Evolutionary conservation across 2,329 filamentous ascomycete genomes (phyloP).

Genomic region (Coniochaeta sp.): DNA sequence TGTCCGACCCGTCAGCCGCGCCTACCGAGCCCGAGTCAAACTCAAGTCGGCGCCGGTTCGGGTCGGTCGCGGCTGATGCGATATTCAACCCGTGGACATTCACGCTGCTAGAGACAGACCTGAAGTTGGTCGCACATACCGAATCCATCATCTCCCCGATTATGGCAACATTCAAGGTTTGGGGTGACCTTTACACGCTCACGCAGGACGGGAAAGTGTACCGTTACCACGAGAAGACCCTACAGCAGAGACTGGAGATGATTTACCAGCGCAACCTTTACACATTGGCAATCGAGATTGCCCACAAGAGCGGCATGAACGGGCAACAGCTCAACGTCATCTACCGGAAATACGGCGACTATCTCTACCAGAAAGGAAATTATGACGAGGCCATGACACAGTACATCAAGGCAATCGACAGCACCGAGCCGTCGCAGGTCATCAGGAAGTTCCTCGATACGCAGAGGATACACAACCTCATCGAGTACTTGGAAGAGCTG

Average conservation of each 20-base stretch:
- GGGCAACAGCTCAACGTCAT: slow-evolving; percentile 80
- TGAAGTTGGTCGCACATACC: slow-evolving; percentile 84
- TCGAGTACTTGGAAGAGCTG: slow-evolving; percentile 92
- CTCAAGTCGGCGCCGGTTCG: slow-evolving; percentile 63
- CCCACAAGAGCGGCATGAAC: slow-evolving; percentile 81
- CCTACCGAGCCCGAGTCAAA: slow-evolving; percentile 48
- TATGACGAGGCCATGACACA: slow-evolving; percentile 99
- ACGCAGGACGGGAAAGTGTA: slow-evolving; percentile 85
- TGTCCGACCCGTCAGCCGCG: slow-evolving; percentile 62
- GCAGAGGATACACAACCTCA: slow-evolving; percentile 93
- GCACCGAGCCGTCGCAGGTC: slow-evolving; percentile 91
- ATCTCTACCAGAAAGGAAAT: slow-evolving; percentile 88
- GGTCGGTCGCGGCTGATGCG: slow-evolving; percentile 63
- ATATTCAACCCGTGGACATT: slow-evolving; percentile 85
- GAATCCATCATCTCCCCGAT: slow-evolving; percentile 78
- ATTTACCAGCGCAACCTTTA: slow-evolving; percentile 92
- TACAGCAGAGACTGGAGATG: slow-evolving; percentile 88
- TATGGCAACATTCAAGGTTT: slow-evolving; percentile 73
- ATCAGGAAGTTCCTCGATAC: slow-evolving; percentile 97
- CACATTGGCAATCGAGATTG: slow-evolving; percentile 83
- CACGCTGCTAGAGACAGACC: slow-evolving; percentile 82
- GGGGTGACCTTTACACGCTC: slow-evolving; percentile 88
- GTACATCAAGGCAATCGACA: slow-evolving; percentile 92
- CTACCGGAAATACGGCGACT: slow-evolving; percentile 88
- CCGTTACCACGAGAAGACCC: slow-evolving; percentile 82